Evolutionary conservation across 768 basidiomycete genomes (phyloP).

Genomic region (Cyclocybe aegerita): DNA sequence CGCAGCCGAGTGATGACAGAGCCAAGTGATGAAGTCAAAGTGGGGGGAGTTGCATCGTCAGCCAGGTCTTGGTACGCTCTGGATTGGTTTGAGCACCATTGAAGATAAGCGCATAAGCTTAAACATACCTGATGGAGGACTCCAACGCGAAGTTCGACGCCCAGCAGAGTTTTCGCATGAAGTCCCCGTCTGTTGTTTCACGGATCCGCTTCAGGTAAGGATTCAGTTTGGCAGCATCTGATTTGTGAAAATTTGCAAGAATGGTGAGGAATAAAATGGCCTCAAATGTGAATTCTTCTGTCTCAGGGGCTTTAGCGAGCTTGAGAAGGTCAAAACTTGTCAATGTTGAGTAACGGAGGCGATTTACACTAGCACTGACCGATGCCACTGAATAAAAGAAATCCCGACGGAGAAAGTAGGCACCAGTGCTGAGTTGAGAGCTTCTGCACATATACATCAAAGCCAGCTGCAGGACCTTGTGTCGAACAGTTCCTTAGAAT

Average conservation of each 20-base stretch:
- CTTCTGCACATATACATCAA: slow-evolving; percentile 59
- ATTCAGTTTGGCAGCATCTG: slow-evolving; percentile 69
- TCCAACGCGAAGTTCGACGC: slow-evolving; percentile 52
- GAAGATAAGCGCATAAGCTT: neutral
- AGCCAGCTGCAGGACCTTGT: slow-evolving; percentile 55
- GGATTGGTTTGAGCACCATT: neutral
- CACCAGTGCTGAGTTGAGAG: slow-evolving; percentile 66
- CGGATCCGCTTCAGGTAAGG: slow-evolving; percentile 57
- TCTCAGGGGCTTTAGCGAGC: slow-evolving; percentile 58
- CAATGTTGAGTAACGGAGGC: neutral
- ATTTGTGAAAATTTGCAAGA: slow-evolving; percentile 71
- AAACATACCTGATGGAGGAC: slow-evolving; percentile 47
- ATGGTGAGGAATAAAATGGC: slow-evolving; percentile 58
- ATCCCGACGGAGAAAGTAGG: slow-evolving; percentile 65
- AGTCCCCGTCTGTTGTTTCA: slow-evolving; percentile 42
- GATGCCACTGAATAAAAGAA: slow-evolving; percentile 54
- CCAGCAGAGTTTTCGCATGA: slow-evolving; percentile 61
- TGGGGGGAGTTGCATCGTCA: slow-evolving; percentile 50
- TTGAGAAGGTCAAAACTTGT: slow-evolving; percentile 17
- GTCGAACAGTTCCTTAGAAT: slow-evolving; percentile 43
- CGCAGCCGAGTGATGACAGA: slow-evolving; percentile 52
- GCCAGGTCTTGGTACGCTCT: slow-evolving; percentile 59
- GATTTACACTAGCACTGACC: slow-evolving; percentile 30
- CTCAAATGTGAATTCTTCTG: slow-evolving; percentile 57
- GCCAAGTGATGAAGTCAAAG: slow-evolving; percentile 48